A percentile compares a stretch with the other conserved stretches of the same genome.
These are phyloP conservation scores for Aspergillus pseudonomiae DNA, from an alignment of 2,329 filamentous ascomycete genomes.

Conservation along the genomic window DNA sequence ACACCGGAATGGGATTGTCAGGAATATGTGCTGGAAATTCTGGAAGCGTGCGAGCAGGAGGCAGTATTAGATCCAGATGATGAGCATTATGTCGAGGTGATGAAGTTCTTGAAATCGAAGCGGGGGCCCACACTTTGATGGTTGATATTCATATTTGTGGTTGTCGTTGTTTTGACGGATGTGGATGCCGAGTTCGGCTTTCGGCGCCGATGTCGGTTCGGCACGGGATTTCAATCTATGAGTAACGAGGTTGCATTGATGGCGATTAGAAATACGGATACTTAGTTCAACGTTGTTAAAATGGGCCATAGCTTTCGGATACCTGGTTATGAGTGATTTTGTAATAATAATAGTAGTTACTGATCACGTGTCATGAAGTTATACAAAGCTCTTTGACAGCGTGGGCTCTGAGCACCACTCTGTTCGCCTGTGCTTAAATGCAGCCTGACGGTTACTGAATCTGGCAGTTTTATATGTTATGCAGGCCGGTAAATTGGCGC, in stretches of 20 bases:
- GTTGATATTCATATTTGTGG: not conserved
- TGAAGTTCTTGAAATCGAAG: conserved; percentile 15
- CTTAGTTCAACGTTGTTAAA: no score
- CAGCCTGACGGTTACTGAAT: no score
- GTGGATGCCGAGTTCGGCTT: not conserved
- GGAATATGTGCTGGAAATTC: conserved; percentile 27
- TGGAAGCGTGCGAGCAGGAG: conserved; percentile 21
- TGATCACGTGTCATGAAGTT: no score
- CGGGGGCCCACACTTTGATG: conserved; percentile 16
- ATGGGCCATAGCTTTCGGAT: no score
- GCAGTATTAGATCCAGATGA: conserved; percentile 22
- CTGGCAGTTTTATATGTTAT: no score
- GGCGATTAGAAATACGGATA: not conserved
- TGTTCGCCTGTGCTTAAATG: no score
- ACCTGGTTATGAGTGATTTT: no score
- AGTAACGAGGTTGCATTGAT: not conserved
- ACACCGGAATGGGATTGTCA: conserved; percentile 29
- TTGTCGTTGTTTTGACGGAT: not conserved
- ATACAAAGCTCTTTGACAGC: no score
- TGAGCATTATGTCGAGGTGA: conserved; percentile 20
- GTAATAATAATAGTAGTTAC: no score
- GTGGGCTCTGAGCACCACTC: no score
- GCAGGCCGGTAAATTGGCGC: no score
- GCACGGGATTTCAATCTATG: no score
- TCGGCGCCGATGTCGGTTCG: not conserved